A percentile compares a stretch with the other conserved stretches of the same genome.
These are phyloP conservation scores for Linderniella brevidens DNA, from an alignment of 257 asterid species.

Conservation along the genomic window DNA sequence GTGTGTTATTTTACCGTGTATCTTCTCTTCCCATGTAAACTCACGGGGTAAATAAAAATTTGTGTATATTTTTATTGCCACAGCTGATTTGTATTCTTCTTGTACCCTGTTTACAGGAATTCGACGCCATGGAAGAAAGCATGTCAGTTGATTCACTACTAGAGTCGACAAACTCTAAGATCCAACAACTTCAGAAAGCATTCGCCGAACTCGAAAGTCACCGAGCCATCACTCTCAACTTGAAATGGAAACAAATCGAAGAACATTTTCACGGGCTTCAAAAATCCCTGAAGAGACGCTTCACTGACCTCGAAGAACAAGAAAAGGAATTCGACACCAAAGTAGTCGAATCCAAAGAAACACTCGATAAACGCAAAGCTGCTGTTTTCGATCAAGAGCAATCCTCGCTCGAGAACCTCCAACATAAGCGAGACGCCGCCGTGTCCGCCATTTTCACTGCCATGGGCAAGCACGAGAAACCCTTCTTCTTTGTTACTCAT, in stretches of 20 bases:
- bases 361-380: constrained; percentile 62
- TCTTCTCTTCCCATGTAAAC: too few species aligned
- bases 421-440: constrained; percentile 93
- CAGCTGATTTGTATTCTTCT: too few species aligned
- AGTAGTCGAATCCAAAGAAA: constrained; percentile 44
- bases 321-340: constrained; percentile 70
- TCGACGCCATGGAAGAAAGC: constrained; percentile 46
- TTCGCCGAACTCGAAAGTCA: constrained; percentile 95
- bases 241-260: constrained; percentile 95
- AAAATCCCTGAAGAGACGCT: constrained; percentile 87
- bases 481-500: constrained; percentile 23
- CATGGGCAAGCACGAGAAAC: constrained; percentile 30
- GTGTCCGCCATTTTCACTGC: constrained; percentile 62
- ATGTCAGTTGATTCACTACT: constrained; percentile 42
- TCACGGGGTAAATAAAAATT: too few species aligned
- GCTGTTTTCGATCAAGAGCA: constrained; percentile 73
- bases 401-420: constrained; percentile 69
- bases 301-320: constrained; percentile 84
- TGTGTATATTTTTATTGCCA: too few species aligned
- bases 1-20: too few species aligned
- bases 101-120: too few species aligned
- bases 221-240: constrained; percentile 67
- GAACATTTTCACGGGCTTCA: constrained; percentile 93
- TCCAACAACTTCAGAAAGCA: constrained; percentile 84
- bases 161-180: constrained; percentile 70